Evolutionary conservation across 192 early-diverging fungal species (phyloP).

Genomic region (Coemansia sp.): DNA sequence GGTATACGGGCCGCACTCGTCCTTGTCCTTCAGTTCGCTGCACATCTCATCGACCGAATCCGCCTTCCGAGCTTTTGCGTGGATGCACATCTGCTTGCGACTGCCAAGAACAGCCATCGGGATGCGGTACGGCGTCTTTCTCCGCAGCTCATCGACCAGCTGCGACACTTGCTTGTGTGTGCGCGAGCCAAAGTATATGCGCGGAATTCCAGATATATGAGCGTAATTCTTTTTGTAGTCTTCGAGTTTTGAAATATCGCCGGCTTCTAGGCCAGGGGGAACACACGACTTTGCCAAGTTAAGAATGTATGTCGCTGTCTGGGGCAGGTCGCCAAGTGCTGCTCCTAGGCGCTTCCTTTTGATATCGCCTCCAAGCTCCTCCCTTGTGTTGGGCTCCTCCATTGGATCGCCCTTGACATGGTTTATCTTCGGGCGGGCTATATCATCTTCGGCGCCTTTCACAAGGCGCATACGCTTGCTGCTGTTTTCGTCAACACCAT

Average conservation of each 20-base stretch:
- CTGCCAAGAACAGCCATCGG: constrained; percentile 56
- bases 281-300: constrained; percentile 1
- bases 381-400: background rate
- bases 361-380: background rate
- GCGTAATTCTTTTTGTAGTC: constrained; percentile 2
- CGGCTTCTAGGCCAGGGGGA: constrained; percentile 16
- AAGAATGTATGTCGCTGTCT: background rate
- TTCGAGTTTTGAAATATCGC: constrained; percentile 19
- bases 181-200: constrained; percentile 58
- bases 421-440: too few relatives aligned
- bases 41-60: constrained; percentile 44
- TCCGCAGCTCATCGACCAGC: constrained; percentile 57
- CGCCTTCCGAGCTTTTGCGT: constrained; percentile 26
- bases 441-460: background rate
- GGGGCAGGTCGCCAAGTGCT: background rate
- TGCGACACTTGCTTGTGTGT: constrained; percentile 65
- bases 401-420: background rate
- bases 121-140: constrained; percentile 58
- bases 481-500: background rate
- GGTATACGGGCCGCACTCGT: constrained; percentile 16
- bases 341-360: background rate
- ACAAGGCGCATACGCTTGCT: background rate
- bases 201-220: background rate
- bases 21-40: constrained; percentile 29
- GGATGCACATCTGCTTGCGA: constrained; percentile 57